Conservation (phyloP, 169 alveolate genomes). For the Babesia divergens region DNA sequence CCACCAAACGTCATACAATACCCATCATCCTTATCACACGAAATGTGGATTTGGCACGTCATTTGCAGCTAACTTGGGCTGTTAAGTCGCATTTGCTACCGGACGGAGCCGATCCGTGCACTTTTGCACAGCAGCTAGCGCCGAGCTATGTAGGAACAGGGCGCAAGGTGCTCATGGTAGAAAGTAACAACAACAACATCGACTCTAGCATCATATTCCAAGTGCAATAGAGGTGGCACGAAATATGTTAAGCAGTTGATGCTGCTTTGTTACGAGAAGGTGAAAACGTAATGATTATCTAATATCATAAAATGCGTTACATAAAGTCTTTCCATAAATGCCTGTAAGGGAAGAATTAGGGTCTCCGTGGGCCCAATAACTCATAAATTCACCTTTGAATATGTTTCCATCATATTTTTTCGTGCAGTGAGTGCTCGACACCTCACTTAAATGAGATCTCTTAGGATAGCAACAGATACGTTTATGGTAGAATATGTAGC, state of each 20-base stretch:
- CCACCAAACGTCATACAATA: conserved; percentile 62
- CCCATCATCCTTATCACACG: conserved; percentile 70
- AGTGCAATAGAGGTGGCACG: background rate
- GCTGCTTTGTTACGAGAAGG: background rate
- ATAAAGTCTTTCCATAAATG: too few relatives aligned
- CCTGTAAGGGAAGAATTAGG: too few relatives aligned
- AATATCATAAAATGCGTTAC: too few relatives aligned
- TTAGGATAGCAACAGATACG: too few relatives aligned
- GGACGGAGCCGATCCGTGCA: conserved; percentile 17
- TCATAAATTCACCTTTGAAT: too few relatives aligned
- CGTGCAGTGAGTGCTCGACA: too few relatives aligned
- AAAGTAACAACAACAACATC: conserved; percentile 21
- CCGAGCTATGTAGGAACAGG: background rate
- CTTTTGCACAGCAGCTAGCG: conserved; percentile 17
- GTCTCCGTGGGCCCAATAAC: too few relatives aligned
- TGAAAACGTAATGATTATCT: background rate
- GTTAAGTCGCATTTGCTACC: conserved; percentile 67
- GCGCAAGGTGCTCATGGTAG: conserved; percentile 21
- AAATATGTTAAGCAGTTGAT: background rate
- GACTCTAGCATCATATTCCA: conserved; percentile 13
- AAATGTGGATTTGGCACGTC: conserved; percentile 61
- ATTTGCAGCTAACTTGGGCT: conserved; percentile 74
- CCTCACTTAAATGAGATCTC: too few relatives aligned
- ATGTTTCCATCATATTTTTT: too few relatives aligned
- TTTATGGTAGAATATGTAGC: too few relatives aligned